A percentile compares a stretch with the other conserved stretches of the same genome.
Evolutionary conservation across 2,329 filamentous ascomycete species (phyloP).

Genomic region (Fusarium continuum): DNA sequence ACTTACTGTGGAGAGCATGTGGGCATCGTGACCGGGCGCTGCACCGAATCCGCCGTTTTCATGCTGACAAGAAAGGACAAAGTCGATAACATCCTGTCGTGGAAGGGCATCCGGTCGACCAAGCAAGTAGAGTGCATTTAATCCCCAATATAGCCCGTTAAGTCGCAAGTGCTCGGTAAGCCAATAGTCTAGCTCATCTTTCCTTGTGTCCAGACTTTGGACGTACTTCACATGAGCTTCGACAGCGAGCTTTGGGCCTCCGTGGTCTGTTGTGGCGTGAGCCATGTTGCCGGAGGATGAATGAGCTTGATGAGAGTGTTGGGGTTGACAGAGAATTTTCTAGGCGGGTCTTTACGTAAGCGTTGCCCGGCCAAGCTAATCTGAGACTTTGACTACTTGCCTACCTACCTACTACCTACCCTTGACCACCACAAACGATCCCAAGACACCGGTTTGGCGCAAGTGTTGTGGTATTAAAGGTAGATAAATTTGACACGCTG

Average conservation of each 20-base stretch:
- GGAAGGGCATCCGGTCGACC: slow-evolving; percentile 83
- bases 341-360: slow-evolving; percentile 28
- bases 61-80: slow-evolving; percentile 94
- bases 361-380: slow-evolving; percentile 17
- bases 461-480: no score
- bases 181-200: slow-evolving; percentile 97
- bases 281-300: slow-evolving; percentile 44
- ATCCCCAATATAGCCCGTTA: slow-evolving; percentile 96
- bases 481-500: neutral
- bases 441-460: neutral
- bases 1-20: slow-evolving; percentile 96
- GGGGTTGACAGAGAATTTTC: slow-evolving; percentile 28
- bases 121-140: slow-evolving; percentile 88
- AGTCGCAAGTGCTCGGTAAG: slow-evolving; percentile 95
- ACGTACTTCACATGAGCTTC: slow-evolving; percentile 87
- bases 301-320: neutral
- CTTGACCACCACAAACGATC: neutral
- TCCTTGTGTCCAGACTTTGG: slow-evolving; percentile 87
- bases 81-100: slow-evolving; percentile 82
- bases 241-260: slow-evolving; percentile 58
- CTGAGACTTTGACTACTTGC: no score
- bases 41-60: slow-evolving; percentile 91
- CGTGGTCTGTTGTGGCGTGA: slow-evolving; percentile 40
- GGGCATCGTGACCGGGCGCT: slow-evolving; percentile 91
- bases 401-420: neutral